phyloP scores from a whole-genome alignment of 1,139 yeast species.

The Debaryomyces subglobosus region DNA sequence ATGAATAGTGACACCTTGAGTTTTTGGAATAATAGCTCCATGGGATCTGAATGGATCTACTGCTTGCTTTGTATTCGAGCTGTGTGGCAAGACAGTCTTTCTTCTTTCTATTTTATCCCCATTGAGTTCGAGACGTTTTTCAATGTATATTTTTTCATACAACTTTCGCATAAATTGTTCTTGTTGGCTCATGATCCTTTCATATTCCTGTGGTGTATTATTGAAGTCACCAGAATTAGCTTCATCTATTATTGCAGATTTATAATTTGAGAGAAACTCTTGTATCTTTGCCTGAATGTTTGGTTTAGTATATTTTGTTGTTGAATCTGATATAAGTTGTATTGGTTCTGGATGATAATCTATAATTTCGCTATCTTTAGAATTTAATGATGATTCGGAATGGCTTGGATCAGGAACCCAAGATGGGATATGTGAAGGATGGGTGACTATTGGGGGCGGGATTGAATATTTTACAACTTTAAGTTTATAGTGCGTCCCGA shows the following conservation, averaged over 20 bases:
- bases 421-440: slow-evolving; percentile 74
- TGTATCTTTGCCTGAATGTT: slow-evolving; percentile 46
- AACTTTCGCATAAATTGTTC: slow-evolving; percentile 29
- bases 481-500: slow-evolving; percentile 30
- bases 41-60: slow-evolving; percentile 45
- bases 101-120: slow-evolving; percentile 49
- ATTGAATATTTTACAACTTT: slow-evolving; percentile 51
- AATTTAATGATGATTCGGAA: slow-evolving; percentile 44
- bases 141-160: slow-evolving; percentile 35
- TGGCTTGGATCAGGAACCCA: slow-evolving; percentile 55
- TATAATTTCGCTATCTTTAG: slow-evolving; percentile 41
- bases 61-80: slow-evolving; percentile 39
- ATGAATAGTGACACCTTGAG: slow-evolving; percentile 43
- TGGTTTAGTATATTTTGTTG: slow-evolving; percentile 28
- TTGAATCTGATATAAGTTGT: slow-evolving; percentile 23
- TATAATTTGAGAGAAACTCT: slow-evolving; percentile 53
- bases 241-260: slow-evolving; percentile 46
- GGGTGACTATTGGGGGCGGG: slow-evolving; percentile 68
- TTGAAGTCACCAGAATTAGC: slow-evolving; percentile 34
- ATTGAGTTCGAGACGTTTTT: slow-evolving; percentile 42
- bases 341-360: slow-evolving; percentile 37
- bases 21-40: slow-evolving; percentile 42
- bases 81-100: slow-evolving; percentile 50
- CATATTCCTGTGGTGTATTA: slow-evolving; percentile 39
- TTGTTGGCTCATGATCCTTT: slow-evolving; percentile 36